A percentile compares a stretch with the other conserved stretches of the same genome.
Conservation (phyloP, 306 rosid genomes). For the Elaeagnus macrophylla region DNA sequence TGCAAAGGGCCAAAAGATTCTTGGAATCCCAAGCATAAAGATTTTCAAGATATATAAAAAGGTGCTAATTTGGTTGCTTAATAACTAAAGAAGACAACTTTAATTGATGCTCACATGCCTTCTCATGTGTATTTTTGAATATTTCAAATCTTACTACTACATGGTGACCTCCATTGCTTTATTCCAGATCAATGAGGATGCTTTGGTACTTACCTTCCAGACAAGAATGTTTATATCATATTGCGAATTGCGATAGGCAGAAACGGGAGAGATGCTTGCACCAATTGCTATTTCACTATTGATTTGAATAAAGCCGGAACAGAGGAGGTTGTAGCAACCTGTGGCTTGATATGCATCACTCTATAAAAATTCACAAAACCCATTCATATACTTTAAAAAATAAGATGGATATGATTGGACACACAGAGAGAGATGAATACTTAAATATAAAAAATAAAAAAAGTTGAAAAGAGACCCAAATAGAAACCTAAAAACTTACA, state of each 20-base stretch:
- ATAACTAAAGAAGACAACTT: too few relatives aligned
- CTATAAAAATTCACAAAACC: conserved; percentile 24
- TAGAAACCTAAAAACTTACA: conserved; percentile 32
- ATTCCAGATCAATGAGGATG: too few relatives aligned
- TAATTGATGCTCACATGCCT: not conserved
- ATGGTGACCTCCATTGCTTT: not conserved
- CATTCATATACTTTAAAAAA: too few relatives aligned
- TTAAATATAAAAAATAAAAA: not conserved
- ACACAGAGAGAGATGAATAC: not conserved
- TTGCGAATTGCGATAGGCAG: conserved; percentile 54
- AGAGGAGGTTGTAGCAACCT: conserved; percentile 97
- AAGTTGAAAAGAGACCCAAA: not conserved
- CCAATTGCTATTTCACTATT: conserved; percentile 91
- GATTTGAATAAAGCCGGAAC: conserved; percentile 95
- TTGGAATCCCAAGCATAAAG: too few relatives aligned
- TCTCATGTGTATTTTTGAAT: not conserved
- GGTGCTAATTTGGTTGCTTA: too few relatives aligned
- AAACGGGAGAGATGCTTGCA: conserved; percentile 85
- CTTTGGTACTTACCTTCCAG: conserved; percentile 76
- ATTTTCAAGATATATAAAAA: too few relatives aligned
- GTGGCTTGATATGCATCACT: conserved; percentile 99
- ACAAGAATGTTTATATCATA: conserved; percentile 85
- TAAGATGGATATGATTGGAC: too few relatives aligned
- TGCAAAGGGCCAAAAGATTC: too few relatives aligned
- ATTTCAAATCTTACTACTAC: not conserved